A percentile compares a stretch with the other conserved stretches of the same genome.
Evolutionary conservation across 2,329 filamentous ascomycete genomes (phyloP).

Genomic region (Coniosporium uncinatum): DNA sequence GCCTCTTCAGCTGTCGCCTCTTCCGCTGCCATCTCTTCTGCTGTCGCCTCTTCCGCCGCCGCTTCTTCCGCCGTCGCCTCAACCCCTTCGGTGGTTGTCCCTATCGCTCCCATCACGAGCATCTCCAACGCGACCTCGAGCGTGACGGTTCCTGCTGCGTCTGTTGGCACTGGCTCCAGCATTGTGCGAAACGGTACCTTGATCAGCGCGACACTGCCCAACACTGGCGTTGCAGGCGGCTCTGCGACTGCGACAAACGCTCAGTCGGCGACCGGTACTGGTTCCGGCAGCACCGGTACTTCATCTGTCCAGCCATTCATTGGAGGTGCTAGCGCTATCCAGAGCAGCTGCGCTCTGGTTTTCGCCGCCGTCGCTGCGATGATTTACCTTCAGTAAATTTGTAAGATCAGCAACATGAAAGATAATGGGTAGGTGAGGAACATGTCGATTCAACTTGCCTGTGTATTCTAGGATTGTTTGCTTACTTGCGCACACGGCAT

Average conservation of each 20-base stretch:
- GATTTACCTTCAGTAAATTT: slow-evolving; percentile 8
- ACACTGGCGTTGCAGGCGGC: no score
- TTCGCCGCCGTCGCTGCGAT: slow-evolving; percentile 8
- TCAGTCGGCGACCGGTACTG: not conserved
- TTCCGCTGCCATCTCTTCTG: slow-evolving; percentile 2
- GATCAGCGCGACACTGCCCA: no score
- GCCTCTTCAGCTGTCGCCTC: slow-evolving; percentile 16
- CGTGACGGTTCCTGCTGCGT: not conserved
- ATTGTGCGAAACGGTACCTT: no score
- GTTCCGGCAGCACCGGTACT: not conserved
- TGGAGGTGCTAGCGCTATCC: slow-evolving; percentile 2
- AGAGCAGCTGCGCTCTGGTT: slow-evolving; percentile 6
- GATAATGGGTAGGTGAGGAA: no score
- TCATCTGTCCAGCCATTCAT: not conserved
- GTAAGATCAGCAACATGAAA: no score
- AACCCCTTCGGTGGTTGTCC: not conserved
- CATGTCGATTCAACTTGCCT: no score
- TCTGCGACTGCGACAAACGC: no score
- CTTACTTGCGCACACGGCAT: no score
- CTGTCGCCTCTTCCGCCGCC: not conserved
- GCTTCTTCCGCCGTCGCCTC: not conserved
- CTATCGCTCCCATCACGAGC: not conserved
- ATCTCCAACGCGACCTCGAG: slow-evolving; percentile 1
- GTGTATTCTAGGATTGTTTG: no score
- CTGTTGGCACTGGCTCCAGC: not conserved